phyloP scores from a whole-genome alignment of 2,329 filamentous ascomycete species.

The Elsinoe perseae region DNA sequence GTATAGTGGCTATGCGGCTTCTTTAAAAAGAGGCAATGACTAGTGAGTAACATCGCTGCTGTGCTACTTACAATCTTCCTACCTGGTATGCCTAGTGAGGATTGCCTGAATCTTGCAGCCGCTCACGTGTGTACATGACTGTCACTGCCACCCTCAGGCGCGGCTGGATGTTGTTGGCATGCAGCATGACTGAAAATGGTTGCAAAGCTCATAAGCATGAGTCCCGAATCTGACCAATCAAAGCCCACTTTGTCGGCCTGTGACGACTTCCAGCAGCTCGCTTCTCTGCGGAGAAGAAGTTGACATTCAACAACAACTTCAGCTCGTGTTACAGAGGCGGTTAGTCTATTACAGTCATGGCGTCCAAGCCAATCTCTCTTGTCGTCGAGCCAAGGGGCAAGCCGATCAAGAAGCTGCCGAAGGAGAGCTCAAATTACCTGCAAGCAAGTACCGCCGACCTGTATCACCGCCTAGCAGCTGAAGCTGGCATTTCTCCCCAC shows the following conservation, averaged over 20 bases:
- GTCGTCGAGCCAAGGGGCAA: constrained; percentile 47
- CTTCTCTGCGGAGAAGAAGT: constrained; percentile 7
- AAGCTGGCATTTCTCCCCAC: constrained; percentile 49
- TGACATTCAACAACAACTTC: constrained; percentile 1
- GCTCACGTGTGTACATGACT: neutral
- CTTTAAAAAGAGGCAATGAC: neutral
- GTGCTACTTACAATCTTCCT: neutral
- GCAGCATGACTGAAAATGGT: constrained; percentile 1
- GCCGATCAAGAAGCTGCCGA: constrained; percentile 54
- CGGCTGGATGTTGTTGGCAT: neutral
- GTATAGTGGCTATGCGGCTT: neutral
- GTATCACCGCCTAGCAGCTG: constrained; percentile 49
- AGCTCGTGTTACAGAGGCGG: constrained; percentile 3
- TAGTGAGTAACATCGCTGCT: neutral
- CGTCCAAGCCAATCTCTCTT: constrained; percentile 37
- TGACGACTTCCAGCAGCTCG: neutral
- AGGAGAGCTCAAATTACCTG: constrained; percentile 45
- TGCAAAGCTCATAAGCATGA: neutral
- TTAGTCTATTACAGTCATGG: constrained; percentile 27
- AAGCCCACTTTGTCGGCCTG: neutral
- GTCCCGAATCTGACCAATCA: neutral
- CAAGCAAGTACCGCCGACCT: constrained; percentile 48
- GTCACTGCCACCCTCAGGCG: neutral
- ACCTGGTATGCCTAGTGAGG: neutral
- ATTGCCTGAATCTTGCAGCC: neutral